Evolutionary conservation across 257 asterid genomes (phyloP).

Genomic region (Orobanche coerulescens): DNA sequence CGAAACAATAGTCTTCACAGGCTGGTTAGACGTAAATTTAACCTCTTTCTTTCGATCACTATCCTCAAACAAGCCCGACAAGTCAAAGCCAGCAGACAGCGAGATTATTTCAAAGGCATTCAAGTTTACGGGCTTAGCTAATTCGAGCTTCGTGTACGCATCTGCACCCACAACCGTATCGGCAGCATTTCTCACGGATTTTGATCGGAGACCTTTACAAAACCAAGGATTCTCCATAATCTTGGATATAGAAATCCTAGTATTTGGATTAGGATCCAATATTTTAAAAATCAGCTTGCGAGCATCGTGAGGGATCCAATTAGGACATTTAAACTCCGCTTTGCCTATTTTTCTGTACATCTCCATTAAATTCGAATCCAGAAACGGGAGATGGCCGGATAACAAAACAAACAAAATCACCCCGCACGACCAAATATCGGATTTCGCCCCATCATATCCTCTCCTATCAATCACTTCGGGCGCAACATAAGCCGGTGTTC

Average conservation of each 20-base stretch:
- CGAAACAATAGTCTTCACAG: conserved; percentile 43
- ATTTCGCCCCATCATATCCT: conserved; percentile 73
- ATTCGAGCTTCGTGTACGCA: conserved; percentile 28
- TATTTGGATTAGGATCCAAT: conserved; percentile 62
- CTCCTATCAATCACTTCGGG: conserved; percentile 67
- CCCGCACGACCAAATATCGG: conserved; percentile 85
- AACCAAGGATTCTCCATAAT: conserved; percentile 67
- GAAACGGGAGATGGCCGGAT: conserved; percentile 27
- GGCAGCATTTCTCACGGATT: neutral
- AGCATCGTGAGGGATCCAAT: conserved; percentile 51
- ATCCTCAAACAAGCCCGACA: conserved; percentile 64
- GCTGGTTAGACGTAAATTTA: conserved; percentile 50
- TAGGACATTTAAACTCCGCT: conserved; percentile 64
- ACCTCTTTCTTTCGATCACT: conserved; percentile 36
- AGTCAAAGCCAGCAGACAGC: conserved; percentile 66
- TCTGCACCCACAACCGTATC: conserved; percentile 17
- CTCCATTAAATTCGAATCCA: conserved; percentile 53
- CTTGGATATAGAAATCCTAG: conserved; percentile 55
- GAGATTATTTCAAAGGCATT: conserved; percentile 83
- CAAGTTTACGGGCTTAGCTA: conserved; percentile 34
- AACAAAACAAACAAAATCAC: conserved; percentile 57
- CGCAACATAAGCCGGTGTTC: conserved; percentile 85
- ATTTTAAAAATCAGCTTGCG: conserved; percentile 52
- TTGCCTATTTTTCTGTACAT: conserved; percentile 64
- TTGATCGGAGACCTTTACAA: conserved; percentile 34